Conservation (phyloP, 164 flowering plant genomes). For the Hamamelis virginiana region DNA sequence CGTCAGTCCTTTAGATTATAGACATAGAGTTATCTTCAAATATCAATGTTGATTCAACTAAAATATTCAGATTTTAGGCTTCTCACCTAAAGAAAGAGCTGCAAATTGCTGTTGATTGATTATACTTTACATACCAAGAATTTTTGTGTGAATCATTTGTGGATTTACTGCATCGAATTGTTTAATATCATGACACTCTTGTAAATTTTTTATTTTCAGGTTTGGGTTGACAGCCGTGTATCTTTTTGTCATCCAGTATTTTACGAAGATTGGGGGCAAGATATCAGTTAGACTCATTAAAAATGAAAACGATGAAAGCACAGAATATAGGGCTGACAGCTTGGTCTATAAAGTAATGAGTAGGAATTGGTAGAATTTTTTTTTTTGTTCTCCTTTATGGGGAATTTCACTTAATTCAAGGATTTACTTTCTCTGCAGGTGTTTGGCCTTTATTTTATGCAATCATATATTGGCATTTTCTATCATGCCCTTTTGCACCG, state of each 20-base stretch:
- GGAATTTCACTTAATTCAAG: background rate
- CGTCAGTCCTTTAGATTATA: no score
- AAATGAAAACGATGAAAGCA: conserved; percentile 54
- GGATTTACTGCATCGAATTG: no score
- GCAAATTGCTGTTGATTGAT: no score
- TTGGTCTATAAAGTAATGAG: conserved; percentile 78
- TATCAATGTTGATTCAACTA: no score
- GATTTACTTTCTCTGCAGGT: conserved; percentile 49
- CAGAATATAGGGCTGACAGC: conserved; percentile 81
- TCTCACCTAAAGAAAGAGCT: no score
- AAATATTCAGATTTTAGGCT: no score
- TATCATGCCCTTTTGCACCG: conserved; percentile 86
- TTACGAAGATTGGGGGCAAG: conserved; percentile 73
- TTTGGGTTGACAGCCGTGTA: conserved; percentile 72
- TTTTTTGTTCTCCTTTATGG: background rate
- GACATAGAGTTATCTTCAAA: no score
- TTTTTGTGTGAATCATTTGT: no score
- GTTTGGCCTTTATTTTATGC: conserved; percentile 97
- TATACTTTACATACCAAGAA: no score
- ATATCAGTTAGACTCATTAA: conserved; percentile 74
- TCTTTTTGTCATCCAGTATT: conserved; percentile 66
- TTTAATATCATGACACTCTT: background rate
- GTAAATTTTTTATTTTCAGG: conserved; percentile 42
- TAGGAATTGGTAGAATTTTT: background rate
- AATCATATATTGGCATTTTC: conserved; percentile 85